Base-by-base conservation (phyloP, 345 rosid species). In the Streptanthus diversifolius region DNA sequence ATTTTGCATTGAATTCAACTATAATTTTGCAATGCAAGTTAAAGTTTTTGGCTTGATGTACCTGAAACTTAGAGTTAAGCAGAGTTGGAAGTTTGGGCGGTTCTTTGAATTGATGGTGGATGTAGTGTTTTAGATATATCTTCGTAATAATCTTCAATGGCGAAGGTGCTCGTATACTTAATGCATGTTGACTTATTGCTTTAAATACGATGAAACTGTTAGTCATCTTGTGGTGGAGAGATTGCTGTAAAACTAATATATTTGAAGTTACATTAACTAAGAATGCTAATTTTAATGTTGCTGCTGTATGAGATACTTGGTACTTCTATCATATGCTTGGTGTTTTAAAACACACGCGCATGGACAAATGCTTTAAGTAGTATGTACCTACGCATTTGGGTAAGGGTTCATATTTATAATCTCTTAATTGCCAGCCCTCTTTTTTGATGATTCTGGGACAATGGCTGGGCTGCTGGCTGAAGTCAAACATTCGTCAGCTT, bases 181-280 rank as follows among this genome's bases (percentile, higher is more conserved):
- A 27, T 18, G 51, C 21, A 15, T 66, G 6, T 74, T 10, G 35
- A 39, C 11, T 22, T 32, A 8, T 41, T 63, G 77, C 15, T 12
- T 27, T 10, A 47, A 25, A 18, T 19, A 37, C 40, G 11, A 41
- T 63, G 77, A 53, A 53, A 5, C 35, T 36, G 40, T 47, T 44
- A 12, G 17, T 66, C 43, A 13, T 57, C 8, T 66, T 66, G 27
- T 65, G 52, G 66, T 75, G 47, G 45, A 59, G 55, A 47, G 41
- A 39, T 41, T 65, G 37, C 35, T 14, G 72, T 43, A 36, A 18
- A 41, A 36, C 18, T 25, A 22, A 43, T 41, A 11, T 15, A 43
- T 33, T 44, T 33, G 55, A 52, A 32, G 30, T 44, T 15, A 17
- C 39, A 45, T 35, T 19, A 41, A 72, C 6, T 72, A 63, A 15